Evolutionary conservation across 345 rosid species (phyloP).

Genomic region (Aquilaria sinensis): DNA sequence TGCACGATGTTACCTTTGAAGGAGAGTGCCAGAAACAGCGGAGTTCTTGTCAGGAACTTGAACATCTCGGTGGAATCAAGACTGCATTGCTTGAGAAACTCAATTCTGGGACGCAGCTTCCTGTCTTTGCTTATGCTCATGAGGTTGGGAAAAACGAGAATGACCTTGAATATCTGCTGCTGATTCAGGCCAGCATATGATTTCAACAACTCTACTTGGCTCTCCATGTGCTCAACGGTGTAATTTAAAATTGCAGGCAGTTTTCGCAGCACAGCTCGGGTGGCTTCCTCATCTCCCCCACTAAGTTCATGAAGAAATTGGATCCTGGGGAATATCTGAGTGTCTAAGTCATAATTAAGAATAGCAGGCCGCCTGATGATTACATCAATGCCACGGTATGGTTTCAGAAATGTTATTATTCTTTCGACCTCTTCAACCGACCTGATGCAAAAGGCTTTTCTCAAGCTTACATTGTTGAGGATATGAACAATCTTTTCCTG

Average conservation of each 20-base stretch:
- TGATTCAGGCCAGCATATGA: slow-evolving; percentile 59
- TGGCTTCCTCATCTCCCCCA: slow-evolving; percentile 56
- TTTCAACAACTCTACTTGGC: slow-evolving; percentile 52
- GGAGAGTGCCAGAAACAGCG: slow-evolving; percentile 60
- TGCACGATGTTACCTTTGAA: slow-evolving; percentile 40
- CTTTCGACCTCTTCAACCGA: slow-evolving; percentile 58
- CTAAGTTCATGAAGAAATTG: slow-evolving; percentile 50
- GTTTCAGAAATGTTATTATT: slow-evolving; percentile 41
- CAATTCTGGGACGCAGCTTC: slow-evolving; percentile 56
- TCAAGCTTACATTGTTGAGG: slow-evolving; percentile 54
- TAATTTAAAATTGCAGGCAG: slow-evolving; percentile 61
- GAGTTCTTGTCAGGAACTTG: slow-evolving; percentile 72
- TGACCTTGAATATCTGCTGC: slow-evolving; percentile 54
- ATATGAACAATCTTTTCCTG: slow-evolving; percentile 47
- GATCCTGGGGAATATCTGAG: slow-evolving; percentile 61
- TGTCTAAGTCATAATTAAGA: slow-evolving; percentile 53
- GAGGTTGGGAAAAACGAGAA: slow-evolving; percentile 57
- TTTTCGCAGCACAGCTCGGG: slow-evolving; percentile 43
- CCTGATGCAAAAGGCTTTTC: slow-evolving; percentile 48
- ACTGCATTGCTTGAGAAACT: slow-evolving; percentile 64
- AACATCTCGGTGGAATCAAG: slow-evolving; percentile 51
- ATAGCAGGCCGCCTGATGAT: slow-evolving; percentile 49
- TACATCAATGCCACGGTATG: slow-evolving; percentile 51
- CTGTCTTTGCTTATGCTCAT: slow-evolving; percentile 63
- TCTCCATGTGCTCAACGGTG: slow-evolving; percentile 40